These are phyloP conservation scores for Eimeria tenella DNA, from an alignment of 169 alveolate genomes.

Conservation along the genomic window DNA sequence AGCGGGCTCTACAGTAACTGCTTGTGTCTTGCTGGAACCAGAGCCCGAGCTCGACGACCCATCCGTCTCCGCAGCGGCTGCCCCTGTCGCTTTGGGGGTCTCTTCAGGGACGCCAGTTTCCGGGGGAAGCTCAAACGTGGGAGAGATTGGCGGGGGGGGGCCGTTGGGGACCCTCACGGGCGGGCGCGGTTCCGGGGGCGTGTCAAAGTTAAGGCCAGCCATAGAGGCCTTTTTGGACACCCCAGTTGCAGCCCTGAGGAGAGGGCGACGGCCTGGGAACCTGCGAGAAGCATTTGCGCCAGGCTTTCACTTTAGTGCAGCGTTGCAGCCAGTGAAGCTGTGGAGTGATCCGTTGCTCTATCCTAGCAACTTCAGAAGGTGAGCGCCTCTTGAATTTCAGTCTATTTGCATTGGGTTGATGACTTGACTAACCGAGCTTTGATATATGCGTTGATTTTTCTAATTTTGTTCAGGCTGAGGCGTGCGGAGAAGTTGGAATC, in stretches of 20 bases:
- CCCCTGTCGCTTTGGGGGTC: background rate
- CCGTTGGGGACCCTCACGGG: background rate
- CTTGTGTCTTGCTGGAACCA: slow-evolving; percentile 8
- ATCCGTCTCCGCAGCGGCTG: background rate
- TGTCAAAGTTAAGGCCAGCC: background rate
- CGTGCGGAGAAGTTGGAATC: slow-evolving; percentile 45
- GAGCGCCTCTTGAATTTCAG: no score
- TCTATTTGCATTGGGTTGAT: no score
- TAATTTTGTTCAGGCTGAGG: background rate
- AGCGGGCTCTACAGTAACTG: slow-evolving; percentile 17
- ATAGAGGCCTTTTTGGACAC: background rate
- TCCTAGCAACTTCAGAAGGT: slow-evolving; percentile 7
- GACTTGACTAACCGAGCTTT: no score
- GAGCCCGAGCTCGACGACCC: slow-evolving; percentile 12
- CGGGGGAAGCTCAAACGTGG: background rate
- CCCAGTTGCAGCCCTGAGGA: background rate
- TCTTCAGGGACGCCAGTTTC: background rate
- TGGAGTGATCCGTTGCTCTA: slow-evolving; percentile 18
- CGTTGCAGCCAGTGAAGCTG: background rate
- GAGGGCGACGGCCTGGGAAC: background rate
- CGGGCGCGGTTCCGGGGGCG: no score
- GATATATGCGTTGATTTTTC: background rate
- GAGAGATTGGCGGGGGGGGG: background rate
- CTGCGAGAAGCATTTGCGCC: background rate
- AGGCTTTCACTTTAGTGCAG: background rate